Evolutionary conservation across 1,139 yeast genomes (phyloP).

Genomic region (Candida dubliniensis): DNA sequence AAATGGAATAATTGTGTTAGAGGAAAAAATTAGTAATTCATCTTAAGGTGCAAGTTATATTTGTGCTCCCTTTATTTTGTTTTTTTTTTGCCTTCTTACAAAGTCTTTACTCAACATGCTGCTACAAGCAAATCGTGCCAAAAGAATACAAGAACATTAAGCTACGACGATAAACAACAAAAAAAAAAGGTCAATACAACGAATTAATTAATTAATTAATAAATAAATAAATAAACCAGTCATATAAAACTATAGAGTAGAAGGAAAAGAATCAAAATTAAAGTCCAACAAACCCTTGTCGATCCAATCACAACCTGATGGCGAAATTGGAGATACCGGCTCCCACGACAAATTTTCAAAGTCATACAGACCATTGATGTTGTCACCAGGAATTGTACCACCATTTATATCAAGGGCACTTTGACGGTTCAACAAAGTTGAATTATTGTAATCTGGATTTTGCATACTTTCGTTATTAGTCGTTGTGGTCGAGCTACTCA

Average conservation of each 20-base stretch:
- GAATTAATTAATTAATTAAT: background rate
- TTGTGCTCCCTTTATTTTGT: no score
- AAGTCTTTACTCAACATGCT: no score
- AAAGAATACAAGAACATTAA: no score
- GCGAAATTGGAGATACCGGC: slow-evolving; percentile 38
- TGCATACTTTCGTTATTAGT: background rate
- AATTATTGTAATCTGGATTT: background rate
- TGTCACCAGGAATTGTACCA: background rate
- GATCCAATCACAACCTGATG: slow-evolving; percentile 56
- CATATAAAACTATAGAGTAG: slow-evolving; percentile 6
- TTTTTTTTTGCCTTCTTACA: no score
- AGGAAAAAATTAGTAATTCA: background rate
- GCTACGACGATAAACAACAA: no score
- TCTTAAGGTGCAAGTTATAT: background rate
- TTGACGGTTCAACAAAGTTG: background rate
- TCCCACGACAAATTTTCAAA: slow-evolving; percentile 7
- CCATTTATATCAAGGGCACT: slow-evolving; percentile 1
- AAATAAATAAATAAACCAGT: background rate
- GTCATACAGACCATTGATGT: slow-evolving; percentile 1
- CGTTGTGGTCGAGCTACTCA: slow-evolving; percentile 3
- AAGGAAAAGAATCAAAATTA: slow-evolving; percentile 3
- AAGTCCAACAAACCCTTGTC: slow-evolving; percentile 35
- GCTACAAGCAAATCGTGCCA: no score
- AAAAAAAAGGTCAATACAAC: background rate
- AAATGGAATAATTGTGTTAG: background rate